phyloP scores from a whole-genome alignment of 192 early-diverging fungal species.

The Gorgonomyces haynaldii region DNA sequence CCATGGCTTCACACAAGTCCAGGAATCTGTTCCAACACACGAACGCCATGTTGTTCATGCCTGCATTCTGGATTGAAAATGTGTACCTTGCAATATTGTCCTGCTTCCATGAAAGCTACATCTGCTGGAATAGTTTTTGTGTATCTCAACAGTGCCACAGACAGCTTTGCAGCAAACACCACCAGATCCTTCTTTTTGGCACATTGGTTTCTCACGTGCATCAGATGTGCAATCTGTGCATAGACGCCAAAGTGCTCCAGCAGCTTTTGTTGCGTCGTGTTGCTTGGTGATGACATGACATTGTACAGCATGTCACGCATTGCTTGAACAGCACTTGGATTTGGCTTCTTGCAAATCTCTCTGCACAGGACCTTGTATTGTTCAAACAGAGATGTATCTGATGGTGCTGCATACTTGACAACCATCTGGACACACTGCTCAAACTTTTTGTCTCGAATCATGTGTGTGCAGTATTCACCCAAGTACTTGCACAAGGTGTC shows the following conservation, averaged over 20 bases:
- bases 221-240: slow-evolving; percentile 37
- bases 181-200: slow-evolving; percentile 33
- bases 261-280: slow-evolving; percentile 20
- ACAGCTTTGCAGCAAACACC: slow-evolving; percentile 43
- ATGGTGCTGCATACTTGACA: slow-evolving; percentile 30
- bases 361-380: slow-evolving; percentile 28
- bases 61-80: slow-evolving; percentile 26
- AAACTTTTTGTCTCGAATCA: slow-evolving; percentile 31
- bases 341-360: slow-evolving; percentile 21
- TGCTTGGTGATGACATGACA: slow-evolving; percentile 16
- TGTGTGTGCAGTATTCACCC: slow-evolving; percentile 19
- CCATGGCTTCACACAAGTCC: slow-evolving; percentile 49
- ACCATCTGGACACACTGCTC: slow-evolving; percentile 20
- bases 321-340: slow-evolving; percentile 9
- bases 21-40: slow-evolving; percentile 54
- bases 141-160: slow-evolving; percentile 42
- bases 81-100: slow-evolving; percentile 38
- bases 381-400: slow-evolving; percentile 19
- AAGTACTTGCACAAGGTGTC: slow-evolving; percentile 41
- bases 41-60: slow-evolving; percentile 51
- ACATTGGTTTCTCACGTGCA: slow-evolving; percentile 40
- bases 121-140: slow-evolving; percentile 40
- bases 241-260: slow-evolving; percentile 24
- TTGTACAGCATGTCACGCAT: slow-evolving; percentile 42
- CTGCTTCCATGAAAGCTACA: slow-evolving; percentile 43